Base-by-base conservation (phyloP, 164 flowering plant genomes). In the Sedum album region DNA sequence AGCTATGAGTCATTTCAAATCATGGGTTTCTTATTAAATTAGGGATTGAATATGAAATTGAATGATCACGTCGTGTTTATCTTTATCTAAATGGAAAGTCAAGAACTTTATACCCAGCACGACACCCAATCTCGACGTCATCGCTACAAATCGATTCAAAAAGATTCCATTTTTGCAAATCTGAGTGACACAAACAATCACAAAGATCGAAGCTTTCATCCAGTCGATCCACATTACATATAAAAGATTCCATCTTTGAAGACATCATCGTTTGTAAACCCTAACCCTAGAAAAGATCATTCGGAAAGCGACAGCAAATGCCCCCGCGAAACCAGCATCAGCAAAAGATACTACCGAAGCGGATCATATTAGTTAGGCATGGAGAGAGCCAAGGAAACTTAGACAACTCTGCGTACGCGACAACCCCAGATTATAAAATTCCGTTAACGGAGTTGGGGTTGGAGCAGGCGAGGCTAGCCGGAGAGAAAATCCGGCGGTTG, bases 371-470 rank as follows among this genome's bases (percentile, higher is more conserved):
- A 11, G 80, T 94, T 35, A 84, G 99, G 5, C 99, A 91, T 71
- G 99, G 99, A 42, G 96, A 94, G 76, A 86, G 94, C 68, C 72
- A 81, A 68, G 99, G 97, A 0, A 94, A 94, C 73, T 76, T 81
- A 1, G 93, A 87, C 75, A 72, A 72, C 13, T 39, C 85, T 1
- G 85, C 94, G 35, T 92, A 87, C 79, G 68, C 90, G 62, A 82
- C 86, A 61, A 90, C 85, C 5, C 96, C 97, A 0, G 97, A 92
- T 78, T 48, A 88, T 85, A 80, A 78, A 66, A 88, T 91, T 69
- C 91, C 88, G 1, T 74, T 94, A 5, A 94, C 99, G 2, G 69
- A 61, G 0, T 65, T 60, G 4, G 97, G 99, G 18, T 33, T 74
- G 6, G 48, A 60, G 18, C 99, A 94, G 72, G 91, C 92, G 60